Evolutionary conservation across 768 basidiomycete species (phyloP).

Genomic region (Leccinum subgranulosum): DNA sequence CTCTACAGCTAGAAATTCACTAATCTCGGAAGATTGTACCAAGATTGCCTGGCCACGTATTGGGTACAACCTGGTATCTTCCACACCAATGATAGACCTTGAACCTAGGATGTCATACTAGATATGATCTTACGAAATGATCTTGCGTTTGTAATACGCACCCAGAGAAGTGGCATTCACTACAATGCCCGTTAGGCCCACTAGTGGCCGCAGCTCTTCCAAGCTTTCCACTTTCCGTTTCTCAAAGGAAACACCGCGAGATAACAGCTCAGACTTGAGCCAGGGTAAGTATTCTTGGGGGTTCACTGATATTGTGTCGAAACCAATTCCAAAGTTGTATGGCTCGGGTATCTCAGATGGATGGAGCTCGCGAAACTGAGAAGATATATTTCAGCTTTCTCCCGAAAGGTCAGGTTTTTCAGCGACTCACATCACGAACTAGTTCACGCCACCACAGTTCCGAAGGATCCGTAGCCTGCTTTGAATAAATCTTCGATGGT

Average conservation of each 20-base stretch:
- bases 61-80: conserved; percentile 72
- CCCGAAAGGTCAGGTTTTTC: background rate
- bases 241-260: conserved; percentile 43
- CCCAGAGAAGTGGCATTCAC: conserved; percentile 59
- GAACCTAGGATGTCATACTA: conserved; percentile 43
- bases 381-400: background rate
- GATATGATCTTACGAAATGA: background rate
- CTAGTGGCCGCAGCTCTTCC: conserved; percentile 43
- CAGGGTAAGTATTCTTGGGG: conserved; percentile 50
- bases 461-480: conserved; percentile 14
- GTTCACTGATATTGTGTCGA: conserved; percentile 46
- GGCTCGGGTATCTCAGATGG: conserved; percentile 35
- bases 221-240: conserved; percentile 41
- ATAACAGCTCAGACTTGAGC: conserved; percentile 40
- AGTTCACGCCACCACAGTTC: conserved; percentile 40
- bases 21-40: conserved; percentile 63
- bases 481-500: conserved; percentile 35
- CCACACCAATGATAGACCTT: conserved; percentile 72
- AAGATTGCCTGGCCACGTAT: conserved; percentile 84
- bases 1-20: conserved; percentile 30
- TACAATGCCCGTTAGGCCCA: conserved; percentile 38
- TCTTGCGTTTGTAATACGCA: conserved; percentile 17
- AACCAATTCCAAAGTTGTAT: conserved; percentile 38
- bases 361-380: conserved; percentile 33
- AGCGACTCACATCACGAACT: conserved; percentile 35